Conservation (phyloP, 176 grass and related monocot species). For the Poa pratensis region DNA sequence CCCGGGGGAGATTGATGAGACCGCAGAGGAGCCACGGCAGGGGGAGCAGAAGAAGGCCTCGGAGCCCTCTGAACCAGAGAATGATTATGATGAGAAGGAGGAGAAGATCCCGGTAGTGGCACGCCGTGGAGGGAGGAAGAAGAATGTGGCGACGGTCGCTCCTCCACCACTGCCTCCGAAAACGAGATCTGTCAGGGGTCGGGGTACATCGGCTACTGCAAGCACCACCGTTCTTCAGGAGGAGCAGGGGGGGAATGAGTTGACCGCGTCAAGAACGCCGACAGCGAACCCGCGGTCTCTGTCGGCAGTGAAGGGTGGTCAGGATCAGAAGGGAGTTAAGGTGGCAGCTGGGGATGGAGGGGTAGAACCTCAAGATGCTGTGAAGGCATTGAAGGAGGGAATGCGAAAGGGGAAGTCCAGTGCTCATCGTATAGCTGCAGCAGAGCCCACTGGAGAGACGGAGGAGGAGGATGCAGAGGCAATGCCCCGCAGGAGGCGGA, state of each 20-base stretch:
- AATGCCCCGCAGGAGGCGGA: background rate
- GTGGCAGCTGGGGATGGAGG: conserved; percentile 29
- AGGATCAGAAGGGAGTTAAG: conserved; percentile 13
- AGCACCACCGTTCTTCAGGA: conserved; percentile 29
- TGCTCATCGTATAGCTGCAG: background rate
- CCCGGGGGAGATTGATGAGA: background rate
- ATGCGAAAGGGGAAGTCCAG: background rate
- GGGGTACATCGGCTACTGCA: conserved; percentile 12
- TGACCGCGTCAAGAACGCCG: conserved; percentile 14
- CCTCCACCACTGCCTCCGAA: conserved; percentile 28
- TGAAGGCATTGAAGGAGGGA: conserved; percentile 21
- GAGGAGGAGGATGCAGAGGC: background rate
- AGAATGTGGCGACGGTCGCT: background rate
- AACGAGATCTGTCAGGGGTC: conserved; percentile 18
- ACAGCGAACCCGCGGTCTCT: background rate
- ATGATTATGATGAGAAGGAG: background rate
- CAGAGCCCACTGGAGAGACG: background rate
- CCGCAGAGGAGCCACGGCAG: background rate
- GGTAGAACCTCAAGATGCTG: background rate
- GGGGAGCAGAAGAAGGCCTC: conserved; percentile 6
- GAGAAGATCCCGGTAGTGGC: conserved; percentile 1
- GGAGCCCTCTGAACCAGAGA: conserved; percentile 6
- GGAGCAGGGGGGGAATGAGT: conserved; percentile 2
- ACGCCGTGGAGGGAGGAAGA: conserved; percentile 34
- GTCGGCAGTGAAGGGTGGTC: background rate